phyloP scores from a whole-genome alignment of 1,139 yeast genomes.

The Hyphopichia fennica region DNA sequence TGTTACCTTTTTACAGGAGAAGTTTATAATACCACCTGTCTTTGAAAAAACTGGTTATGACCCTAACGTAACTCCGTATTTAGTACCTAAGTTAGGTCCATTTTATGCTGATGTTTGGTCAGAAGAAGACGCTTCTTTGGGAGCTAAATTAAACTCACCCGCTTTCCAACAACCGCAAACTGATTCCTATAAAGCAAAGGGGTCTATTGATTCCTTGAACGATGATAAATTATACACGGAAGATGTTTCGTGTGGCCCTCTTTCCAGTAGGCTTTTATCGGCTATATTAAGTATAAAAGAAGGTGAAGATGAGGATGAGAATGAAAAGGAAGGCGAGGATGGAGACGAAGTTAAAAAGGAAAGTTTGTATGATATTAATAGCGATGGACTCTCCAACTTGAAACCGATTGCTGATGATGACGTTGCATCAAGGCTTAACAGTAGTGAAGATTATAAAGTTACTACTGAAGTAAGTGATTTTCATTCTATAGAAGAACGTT shows the following conservation, averaged over 20 bases:
- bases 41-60: constrained; percentile 54
- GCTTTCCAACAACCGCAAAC: constrained; percentile 38
- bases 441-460: constrained; percentile 36
- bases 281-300: constrained; percentile 68
- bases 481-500: constrained; percentile 78
- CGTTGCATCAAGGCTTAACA: constrained; percentile 39
- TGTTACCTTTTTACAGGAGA: constrained; percentile 66
- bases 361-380: constrained; percentile 8
- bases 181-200: constrained; percentile 58
- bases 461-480: constrained; percentile 56
- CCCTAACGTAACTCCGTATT: constrained; percentile 63
- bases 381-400: not conserved
- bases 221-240: constrained; percentile 73
- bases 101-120: constrained; percentile 83
- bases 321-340: constrained; percentile 13
- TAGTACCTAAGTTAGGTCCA: constrained; percentile 84
- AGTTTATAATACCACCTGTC: constrained; percentile 54
- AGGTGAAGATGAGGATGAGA: constrained; percentile 25
- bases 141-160: constrained; percentile 40
- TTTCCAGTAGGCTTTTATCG: constrained; percentile 79
- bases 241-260: constrained; percentile 86
- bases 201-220: constrained; percentile 55
- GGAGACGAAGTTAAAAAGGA: constrained; percentile 11
- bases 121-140: constrained; percentile 65
- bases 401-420: constrained; percentile 30